These are phyloP conservation scores for Pezicula neosporulosa DNA, from an alignment of 2,329 filamentous ascomycete species.

Conservation along the genomic window DNA sequence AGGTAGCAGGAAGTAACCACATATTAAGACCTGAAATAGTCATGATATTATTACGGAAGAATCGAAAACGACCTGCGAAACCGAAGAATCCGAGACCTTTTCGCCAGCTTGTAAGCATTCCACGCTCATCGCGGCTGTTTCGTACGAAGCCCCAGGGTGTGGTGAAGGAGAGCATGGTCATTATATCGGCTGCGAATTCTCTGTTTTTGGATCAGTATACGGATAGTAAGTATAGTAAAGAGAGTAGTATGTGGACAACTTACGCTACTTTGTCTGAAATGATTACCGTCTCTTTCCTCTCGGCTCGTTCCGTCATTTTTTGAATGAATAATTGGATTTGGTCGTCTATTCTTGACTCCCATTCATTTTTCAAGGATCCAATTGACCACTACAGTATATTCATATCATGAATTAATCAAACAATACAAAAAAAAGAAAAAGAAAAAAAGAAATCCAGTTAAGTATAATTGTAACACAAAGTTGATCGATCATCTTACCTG, in stretches of 20 bases:
- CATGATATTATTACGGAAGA: constrained; percentile 30
- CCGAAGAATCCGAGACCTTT: constrained; percentile 33
- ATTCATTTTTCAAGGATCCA: constrained; percentile 34
- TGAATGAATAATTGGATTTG: constrained; percentile 29
- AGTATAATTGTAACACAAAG: no score
- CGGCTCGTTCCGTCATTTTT: constrained; percentile 29
- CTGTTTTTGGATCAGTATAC: no score
- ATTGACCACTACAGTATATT: constrained; percentile 28
- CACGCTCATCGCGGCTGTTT: constrained; percentile 34
- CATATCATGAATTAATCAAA: no score
- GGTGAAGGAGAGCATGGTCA: constrained; percentile 35
- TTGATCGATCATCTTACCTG: background rate
- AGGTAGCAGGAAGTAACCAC: constrained; percentile 25
- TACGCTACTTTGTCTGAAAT: constrained; percentile 33
- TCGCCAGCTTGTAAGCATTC: constrained; percentile 33
- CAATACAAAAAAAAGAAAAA: no score
- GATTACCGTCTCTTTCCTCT: constrained; percentile 21
- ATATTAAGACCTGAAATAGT: constrained; percentile 11
- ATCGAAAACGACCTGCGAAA: constrained; percentile 30
- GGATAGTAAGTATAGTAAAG: no score
- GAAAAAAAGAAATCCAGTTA: no score
- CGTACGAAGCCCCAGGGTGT: constrained; percentile 34
- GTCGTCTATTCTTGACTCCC: constrained; percentile 33
- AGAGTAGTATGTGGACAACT: no score
- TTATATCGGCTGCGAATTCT: constrained; percentile 35